Evolutionary conservation across 2,329 filamentous ascomycete species (phyloP), one percentile per base, ranked within the genome.

Genomic region (Nigrospora oryzae): DNA sequence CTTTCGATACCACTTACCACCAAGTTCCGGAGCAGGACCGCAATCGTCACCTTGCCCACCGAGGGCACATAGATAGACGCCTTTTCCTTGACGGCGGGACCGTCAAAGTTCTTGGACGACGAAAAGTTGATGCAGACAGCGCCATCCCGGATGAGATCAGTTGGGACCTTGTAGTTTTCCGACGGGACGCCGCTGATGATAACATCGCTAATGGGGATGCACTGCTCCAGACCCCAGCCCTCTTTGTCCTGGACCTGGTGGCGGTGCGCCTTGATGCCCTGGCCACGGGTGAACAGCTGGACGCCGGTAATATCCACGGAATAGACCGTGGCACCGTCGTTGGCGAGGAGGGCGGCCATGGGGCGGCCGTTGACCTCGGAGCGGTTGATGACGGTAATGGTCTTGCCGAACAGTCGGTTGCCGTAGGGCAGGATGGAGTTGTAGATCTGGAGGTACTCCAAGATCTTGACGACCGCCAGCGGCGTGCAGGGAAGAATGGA

Each of bases 41-140:
- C 87, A 62, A 97, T 97, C 0, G 93, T 98, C 40, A 97, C 91
- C 71, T 97, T 98, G 56, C 93, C 93, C 53, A 96, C 94, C 0
- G 91, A 93, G 2, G 93, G 93, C 15, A 97, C 90, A 57, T 96
- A 98, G 57, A 98, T 95, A 5, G 89, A 89, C 2, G 93, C 93
- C 71, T 90, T 95, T 63, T 96, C 86, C 69, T 95, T 97, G 53
- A 97, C 82, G 40, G 86, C 86, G 0, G 85, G 82, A 1, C 75
- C 76, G 49, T 84, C 83, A 66, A 97, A 97, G 69, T 98, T 97
- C 71, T 90, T 88, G 66, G 86, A 89, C 42, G 88, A 95, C 8
- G 89, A 94, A 64, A 98, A 97, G 69, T 98, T 98, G 70, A 98
- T 90, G 74, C 93, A 98, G n/a, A 95, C 88, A 30, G 88, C 90